Evolutionary conservation across 1,139 yeast species (phyloP), one percentile per base, ranked within the genome.

Genomic region (Magnusiomyces fungicola): DNA sequence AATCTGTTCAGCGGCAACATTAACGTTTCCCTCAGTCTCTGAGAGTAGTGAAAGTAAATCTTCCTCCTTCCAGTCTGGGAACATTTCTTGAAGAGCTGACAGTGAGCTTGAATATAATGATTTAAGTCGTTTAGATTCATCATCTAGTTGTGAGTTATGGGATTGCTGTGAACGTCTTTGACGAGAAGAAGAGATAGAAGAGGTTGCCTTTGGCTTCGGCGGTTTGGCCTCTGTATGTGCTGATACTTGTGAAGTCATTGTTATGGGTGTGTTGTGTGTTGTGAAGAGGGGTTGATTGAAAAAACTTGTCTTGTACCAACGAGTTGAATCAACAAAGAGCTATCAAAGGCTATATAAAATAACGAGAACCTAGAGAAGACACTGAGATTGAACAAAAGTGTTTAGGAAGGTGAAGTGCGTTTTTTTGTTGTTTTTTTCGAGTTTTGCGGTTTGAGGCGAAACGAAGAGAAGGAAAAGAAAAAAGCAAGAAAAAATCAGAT

Each of bases 1-100:
- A 68, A 92, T 90, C 68, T 89, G 82, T 63, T 84, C 90, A 58
- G 87, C 83, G 57, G 92, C 88, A 47, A 78, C 75, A 63, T 85
- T 95, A 58, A 88, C 73, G 62, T 85, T 89, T 58, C 82, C 76
- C 54, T 69, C 73, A 59, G 84, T 78, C 68, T 92, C 97, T 53
- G 74, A 73, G 58, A 90, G 79, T 53, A 88, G 81, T 49, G 83
- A 79, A 48, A 76, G 70, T 66, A 92, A 79, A 65, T 92, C 98
- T 43, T 86, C 96, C 49, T 78, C 74, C 51, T 87, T 79, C 98
- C 98, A 92, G 64, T 87, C 96, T 40, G 97, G 96, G 72, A 92
- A 90, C 74, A 92, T 74, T 67, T 92, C 97, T 50, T 75, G 70
- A 62, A 92, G 77, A 46, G 84, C 78, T 54, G 74, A 69, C 60